These are phyloP conservation scores for Bretschneidera sinensis DNA, from an alignment of 345 rosid genomes.

Conservation along the genomic window DNA sequence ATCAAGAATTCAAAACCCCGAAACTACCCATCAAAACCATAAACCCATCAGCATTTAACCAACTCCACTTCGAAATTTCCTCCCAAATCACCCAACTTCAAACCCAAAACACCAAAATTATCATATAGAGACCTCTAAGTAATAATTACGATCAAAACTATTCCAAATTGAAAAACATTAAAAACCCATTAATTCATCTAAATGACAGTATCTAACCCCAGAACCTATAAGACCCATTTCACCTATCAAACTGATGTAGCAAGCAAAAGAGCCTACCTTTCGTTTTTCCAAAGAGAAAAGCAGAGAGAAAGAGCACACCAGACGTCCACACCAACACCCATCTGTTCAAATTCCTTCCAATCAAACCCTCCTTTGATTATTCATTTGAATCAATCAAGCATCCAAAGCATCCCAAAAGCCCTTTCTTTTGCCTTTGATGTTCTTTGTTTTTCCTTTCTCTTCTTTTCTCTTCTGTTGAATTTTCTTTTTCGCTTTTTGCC, in stretches of 20 bases:
- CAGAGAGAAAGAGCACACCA: conserved; percentile 21
- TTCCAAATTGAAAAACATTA: background rate
- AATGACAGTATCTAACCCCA: background rate
- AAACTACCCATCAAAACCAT: conserved; percentile 10
- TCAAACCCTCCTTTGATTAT: conserved; percentile 10
- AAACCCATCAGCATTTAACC: conserved; percentile 16
- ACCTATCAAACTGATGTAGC: too few relatives aligned
- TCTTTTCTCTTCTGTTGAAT: conserved; percentile 9
- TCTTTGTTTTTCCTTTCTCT: conserved; percentile 8
- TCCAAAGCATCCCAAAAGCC: conserved; percentile 15
- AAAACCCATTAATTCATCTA: background rate
- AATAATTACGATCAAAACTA: background rate
- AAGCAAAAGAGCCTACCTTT: conserved; percentile 24
- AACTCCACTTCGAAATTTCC: too few relatives aligned
- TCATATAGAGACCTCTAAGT: background rate
- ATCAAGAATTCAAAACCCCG: conserved; percentile 11
- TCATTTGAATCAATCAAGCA: conserved; percentile 12
- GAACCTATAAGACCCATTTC: too few relatives aligned
- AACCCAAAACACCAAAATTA: background rate
- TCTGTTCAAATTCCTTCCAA: conserved; percentile 15
- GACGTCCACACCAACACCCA: conserved; percentile 21
- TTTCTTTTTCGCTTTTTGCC: conserved; percentile 30
- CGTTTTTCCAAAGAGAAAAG: conserved; percentile 27
- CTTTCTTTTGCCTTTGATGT: background rate
- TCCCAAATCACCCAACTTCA: too few relatives aligned